A percentile compares a stretch with the other conserved stretches of the same genome.
Conservation (phyloP, 371 early-diverging fungal genomes). For the Capniomyces stellatus region DNA sequence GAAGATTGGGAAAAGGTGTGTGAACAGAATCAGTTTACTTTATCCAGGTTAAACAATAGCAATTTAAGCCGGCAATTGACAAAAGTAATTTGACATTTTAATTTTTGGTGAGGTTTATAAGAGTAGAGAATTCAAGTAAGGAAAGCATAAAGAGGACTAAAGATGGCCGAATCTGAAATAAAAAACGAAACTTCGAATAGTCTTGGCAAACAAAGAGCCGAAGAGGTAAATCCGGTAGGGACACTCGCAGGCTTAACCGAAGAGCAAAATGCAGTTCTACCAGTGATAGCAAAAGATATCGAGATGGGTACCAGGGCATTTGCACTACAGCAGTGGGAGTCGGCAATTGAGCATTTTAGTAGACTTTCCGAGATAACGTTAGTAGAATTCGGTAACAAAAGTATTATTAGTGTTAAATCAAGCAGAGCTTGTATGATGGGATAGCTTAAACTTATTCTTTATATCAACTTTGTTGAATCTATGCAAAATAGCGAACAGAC, state of each 20-base stretch:
- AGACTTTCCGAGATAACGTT: slow-evolving; percentile 49
- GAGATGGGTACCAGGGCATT: slow-evolving; percentile 44
- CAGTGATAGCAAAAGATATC: slow-evolving; percentile 27
- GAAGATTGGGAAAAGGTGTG: too few species aligned
- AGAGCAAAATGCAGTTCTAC: slow-evolving; percentile 12
- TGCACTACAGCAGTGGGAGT: slow-evolving; percentile 35
- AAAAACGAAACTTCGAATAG: background rate
- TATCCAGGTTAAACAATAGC: too few species aligned
- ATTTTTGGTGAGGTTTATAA: too few species aligned
- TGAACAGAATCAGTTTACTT: too few species aligned
- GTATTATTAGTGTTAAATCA: background rate
- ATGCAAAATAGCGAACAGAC: slow-evolving; percentile 31
- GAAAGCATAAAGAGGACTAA: too few species aligned
- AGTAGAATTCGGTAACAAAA: slow-evolving; percentile 7
- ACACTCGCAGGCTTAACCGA: background rate
- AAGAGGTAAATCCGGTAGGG: background rate
- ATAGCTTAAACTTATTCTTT: background rate
- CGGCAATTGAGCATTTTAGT: slow-evolving; percentile 39
- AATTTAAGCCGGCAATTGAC: too few species aligned
- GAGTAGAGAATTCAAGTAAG: too few species aligned
- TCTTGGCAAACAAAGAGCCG: background rate
- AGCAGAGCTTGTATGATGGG: background rate
- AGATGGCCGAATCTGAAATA: too few species aligned
- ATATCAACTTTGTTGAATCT: background rate
- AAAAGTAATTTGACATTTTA: too few species aligned